Percentiles rank a stretch among this genome's conserved stretches.
These are phyloP conservation scores for Dactylellina parvicollis DNA, from an alignment of 2,329 filamentous ascomycete genomes.

Conservation along the genomic window DNA sequence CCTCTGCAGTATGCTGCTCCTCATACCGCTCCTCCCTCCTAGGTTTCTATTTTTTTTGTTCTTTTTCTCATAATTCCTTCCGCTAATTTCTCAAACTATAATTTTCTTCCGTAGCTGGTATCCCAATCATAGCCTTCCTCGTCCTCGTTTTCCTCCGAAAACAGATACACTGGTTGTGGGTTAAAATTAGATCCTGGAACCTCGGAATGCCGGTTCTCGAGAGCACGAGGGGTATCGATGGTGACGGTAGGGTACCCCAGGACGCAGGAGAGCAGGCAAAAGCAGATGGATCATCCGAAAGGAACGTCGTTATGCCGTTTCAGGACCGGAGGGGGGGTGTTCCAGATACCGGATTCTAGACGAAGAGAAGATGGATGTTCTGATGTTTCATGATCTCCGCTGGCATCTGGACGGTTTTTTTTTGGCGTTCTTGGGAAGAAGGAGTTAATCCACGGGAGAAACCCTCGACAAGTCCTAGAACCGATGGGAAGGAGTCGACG, in stretches of 20 bases:
- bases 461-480: too few species aligned
- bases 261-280: slow-evolving; percentile 20
- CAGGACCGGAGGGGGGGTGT: slow-evolving; percentile 13
- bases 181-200: slow-evolving; percentile 27
- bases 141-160: slow-evolving; percentile 19
- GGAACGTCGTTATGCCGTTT: slow-evolving; percentile 35
- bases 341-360: neutral
- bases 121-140: slow-evolving; percentile 22
- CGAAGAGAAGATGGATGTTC: too few species aligned
- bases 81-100: neutral
- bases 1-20: slow-evolving; percentile 39
- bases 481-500: too few species aligned
- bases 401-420: too few species aligned
- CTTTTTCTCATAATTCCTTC: too few species aligned
- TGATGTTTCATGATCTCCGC: too few species aligned
- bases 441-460: too few species aligned
- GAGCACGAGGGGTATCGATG: slow-evolving; percentile 11
- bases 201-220: slow-evolving; percentile 26
- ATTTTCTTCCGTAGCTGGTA: slow-evolving; percentile 27
- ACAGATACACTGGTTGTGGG: slow-evolving; percentile 26
- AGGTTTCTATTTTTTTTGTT: too few species aligned
- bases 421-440: too few species aligned
- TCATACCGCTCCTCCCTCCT: too few species aligned
- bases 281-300: slow-evolving; percentile 34
- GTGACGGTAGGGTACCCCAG: neutral